Evolutionary conservation across 805 yeast genomes (phyloP).

Genomic region (Schwanniomyces pseudopolymorphus): DNA sequence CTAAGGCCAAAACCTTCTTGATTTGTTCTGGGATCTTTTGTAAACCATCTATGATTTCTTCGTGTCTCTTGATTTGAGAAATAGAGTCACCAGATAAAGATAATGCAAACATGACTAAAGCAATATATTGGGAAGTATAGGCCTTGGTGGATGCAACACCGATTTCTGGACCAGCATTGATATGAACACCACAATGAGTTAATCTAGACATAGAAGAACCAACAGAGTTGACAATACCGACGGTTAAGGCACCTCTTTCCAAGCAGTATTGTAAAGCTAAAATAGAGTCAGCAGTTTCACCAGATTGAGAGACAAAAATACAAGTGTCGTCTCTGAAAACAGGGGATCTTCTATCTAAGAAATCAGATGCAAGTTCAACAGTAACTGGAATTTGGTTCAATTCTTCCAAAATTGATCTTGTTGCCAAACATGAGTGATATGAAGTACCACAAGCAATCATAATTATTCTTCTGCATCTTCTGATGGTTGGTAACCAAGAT

Average conservation of each 20-base stretch:
- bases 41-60: slow-evolving; percentile 83
- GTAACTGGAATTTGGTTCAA: slow-evolving; percentile 91
- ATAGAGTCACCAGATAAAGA: slow-evolving; percentile 91
- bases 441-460: slow-evolving; percentile 99
- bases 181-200: slow-evolving; percentile 99
- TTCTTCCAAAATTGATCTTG: slow-evolving; percentile 94
- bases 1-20: slow-evolving; percentile 69
- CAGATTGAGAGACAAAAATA: slow-evolving; percentile 96
- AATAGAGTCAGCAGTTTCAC: slow-evolving; percentile 98
- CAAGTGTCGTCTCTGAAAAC: slow-evolving; percentile 98
- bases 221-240: slow-evolving; percentile 96
- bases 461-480: slow-evolving; percentile 91
- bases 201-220: slow-evolving; percentile 96
- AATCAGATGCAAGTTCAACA: slow-evolving; percentile 92
- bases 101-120: slow-evolving; percentile 93
- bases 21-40: slow-evolving; percentile 84
- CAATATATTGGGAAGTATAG: slow-evolving; percentile 96
- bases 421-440: slow-evolving; percentile 96
- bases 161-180: slow-evolving; percentile 98
- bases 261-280: slow-evolving; percentile 92
- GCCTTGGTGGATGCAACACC: slow-evolving; percentile 99
- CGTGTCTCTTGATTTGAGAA: slow-evolving; percentile 72
- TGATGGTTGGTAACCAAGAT: slow-evolving; percentile 78
- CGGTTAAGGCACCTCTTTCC: slow-evolving; percentile 95
- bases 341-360: slow-evolving; percentile 92